phyloP scores from a whole-genome alignment of 805 yeast genomes.

The Candida hungchunana region DNA sequence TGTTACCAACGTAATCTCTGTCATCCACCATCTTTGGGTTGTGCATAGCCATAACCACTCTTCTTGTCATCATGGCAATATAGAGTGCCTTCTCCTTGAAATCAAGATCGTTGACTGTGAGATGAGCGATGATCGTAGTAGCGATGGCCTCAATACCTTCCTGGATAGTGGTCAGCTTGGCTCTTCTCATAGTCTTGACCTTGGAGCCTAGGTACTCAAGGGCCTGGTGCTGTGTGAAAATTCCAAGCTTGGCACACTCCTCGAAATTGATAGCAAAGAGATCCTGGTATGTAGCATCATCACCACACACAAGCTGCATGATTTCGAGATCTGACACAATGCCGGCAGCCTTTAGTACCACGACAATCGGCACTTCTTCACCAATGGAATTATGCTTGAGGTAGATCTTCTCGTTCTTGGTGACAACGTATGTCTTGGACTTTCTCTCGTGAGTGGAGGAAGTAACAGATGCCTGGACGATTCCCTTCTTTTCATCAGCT shows the following conservation, averaged over 20 bases:
- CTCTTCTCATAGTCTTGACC: constrained; percentile 91
- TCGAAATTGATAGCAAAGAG: constrained; percentile 90
- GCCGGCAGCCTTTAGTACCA: constrained; percentile 93
- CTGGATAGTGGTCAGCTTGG: constrained; percentile 74
- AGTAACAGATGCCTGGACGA: constrained; percentile 96
- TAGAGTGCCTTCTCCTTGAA: constrained; percentile 93
- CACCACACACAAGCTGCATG: constrained; percentile 91
- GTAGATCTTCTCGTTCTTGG: constrained; percentile 84
- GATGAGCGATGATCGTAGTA: constrained; percentile 92
- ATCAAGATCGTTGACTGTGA: constrained; percentile 78
- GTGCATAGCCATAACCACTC: constrained; percentile 93
- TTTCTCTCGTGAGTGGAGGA: constrained; percentile 98
- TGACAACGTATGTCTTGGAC: constrained; percentile 92
- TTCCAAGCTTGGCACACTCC: constrained; percentile 81
- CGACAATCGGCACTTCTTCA: constrained; percentile 93
- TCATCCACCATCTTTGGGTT: constrained; percentile 96
- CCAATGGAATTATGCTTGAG: constrained; percentile 92
- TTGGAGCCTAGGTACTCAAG: constrained; percentile 84
- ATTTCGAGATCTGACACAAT: constrained; percentile 88
- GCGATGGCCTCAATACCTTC: constrained; percentile 98
- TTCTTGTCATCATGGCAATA: constrained; percentile 93
- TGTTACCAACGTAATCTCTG: constrained; percentile 97
- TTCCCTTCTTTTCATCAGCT: constrained; percentile 89
- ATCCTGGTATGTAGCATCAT: constrained; percentile 84
- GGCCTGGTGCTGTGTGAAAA: constrained; percentile 91